Evolutionary conservation across 2,329 filamentous ascomycete species (phyloP).

Genomic region (Cladorrhinum sp.): DNA sequence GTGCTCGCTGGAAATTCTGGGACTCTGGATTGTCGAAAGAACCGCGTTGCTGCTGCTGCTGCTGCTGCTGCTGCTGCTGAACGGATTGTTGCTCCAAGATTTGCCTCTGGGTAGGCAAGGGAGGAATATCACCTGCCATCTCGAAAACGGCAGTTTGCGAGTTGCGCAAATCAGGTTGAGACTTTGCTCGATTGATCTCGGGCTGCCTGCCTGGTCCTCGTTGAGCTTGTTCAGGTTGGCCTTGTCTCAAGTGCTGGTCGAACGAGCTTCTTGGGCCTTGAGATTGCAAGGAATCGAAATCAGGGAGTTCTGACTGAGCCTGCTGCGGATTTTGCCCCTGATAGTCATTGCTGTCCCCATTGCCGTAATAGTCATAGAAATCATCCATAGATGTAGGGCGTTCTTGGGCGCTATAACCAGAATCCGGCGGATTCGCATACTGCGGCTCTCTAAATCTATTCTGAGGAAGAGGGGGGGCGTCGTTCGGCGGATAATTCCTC

Average conservation of each 20-base stretch:
- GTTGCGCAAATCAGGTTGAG: slow-evolving; percentile 63
- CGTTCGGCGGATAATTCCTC: slow-evolving; percentile 47
- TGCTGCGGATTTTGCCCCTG: slow-evolving; percentile 28
- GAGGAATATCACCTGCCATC: slow-evolving; percentile 63
- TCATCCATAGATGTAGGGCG: slow-evolving; percentile 44
- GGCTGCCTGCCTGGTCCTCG: slow-evolving; percentile 49
- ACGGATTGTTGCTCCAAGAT: slow-evolving; percentile 29
- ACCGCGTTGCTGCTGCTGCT: slow-evolving; percentile 19
- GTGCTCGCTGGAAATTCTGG: slow-evolving; percentile 14
- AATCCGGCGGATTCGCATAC: slow-evolving; percentile 33
- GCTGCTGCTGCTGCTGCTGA: slow-evolving; percentile 22
- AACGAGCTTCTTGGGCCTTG: slow-evolving; percentile 43
- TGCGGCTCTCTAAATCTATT: slow-evolving; percentile 32
- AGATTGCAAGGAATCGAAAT: slow-evolving; percentile 42
- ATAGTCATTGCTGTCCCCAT: slow-evolving; percentile 30
- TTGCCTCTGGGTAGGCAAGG: slow-evolving; percentile 42
- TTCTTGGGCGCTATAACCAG: slow-evolving; percentile 38
- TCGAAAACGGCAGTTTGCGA: slow-evolving; percentile 70
- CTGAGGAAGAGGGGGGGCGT: slow-evolving; percentile 36
- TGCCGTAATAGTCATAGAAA: slow-evolving; percentile 56
- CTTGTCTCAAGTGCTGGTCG: slow-evolving; percentile 46
- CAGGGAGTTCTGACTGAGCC: slow-evolving; percentile 35
- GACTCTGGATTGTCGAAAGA: slow-evolving; percentile 19
- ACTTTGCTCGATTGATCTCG: slow-evolving; percentile 59
- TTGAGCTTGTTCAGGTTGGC: slow-evolving; percentile 41